Evolutionary conservation across 768 basidiomycete species (phyloP).

Genomic region (Lentinula guzmanii): DNA sequence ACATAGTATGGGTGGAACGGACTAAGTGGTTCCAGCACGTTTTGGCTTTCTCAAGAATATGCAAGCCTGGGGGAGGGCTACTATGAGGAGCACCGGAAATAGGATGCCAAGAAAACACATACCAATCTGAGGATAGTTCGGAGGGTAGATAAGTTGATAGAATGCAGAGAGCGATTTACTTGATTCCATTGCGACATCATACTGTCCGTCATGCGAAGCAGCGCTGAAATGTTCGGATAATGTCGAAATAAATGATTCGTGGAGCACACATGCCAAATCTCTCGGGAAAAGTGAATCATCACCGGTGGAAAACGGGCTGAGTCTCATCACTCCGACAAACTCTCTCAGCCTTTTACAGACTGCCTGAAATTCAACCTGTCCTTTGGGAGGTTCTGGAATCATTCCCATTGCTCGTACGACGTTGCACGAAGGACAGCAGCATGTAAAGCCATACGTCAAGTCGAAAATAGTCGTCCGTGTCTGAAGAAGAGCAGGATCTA

Average conservation of each 20-base stretch:
- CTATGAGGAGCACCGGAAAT: neutral
- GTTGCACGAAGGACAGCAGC: slow-evolving; percentile 53
- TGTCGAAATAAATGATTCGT: slow-evolving; percentile 50
- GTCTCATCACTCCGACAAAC: slow-evolving; percentile 5
- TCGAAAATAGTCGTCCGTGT: slow-evolving; percentile 53
- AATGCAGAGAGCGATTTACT: slow-evolving; percentile 59
- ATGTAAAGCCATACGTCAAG: slow-evolving; percentile 63
- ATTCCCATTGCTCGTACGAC: slow-evolving; percentile 31
- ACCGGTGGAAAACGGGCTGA: slow-evolving; percentile 1
- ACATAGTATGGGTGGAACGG: slow-evolving; percentile 17
- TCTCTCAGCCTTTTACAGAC: slow-evolving; percentile 6
- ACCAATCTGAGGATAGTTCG: slow-evolving; percentile 82
- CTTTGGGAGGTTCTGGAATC: slow-evolving; percentile 32
- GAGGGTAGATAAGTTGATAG: slow-evolving; percentile 67
- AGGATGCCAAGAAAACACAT: slow-evolving; percentile 13
- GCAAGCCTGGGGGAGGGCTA: slow-evolving; percentile 46
- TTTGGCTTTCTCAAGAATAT: slow-evolving; percentile 71
- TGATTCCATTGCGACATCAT: slow-evolving; percentile 40
- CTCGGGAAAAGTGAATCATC: slow-evolving; percentile 27
- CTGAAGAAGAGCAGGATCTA: slow-evolving; percentile 70
- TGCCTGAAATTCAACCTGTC: slow-evolving; percentile 19
- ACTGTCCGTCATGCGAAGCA: slow-evolving; percentile 63
- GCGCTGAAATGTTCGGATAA: slow-evolving; percentile 62
- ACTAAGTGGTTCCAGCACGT: slow-evolving; percentile 66
- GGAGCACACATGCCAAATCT: slow-evolving; percentile 36